Evolutionary conservation across 169 alveolate species (phyloP), one percentile per base, ranked within the genome.

Genomic region (Plasmodium coatneyi): DNA sequence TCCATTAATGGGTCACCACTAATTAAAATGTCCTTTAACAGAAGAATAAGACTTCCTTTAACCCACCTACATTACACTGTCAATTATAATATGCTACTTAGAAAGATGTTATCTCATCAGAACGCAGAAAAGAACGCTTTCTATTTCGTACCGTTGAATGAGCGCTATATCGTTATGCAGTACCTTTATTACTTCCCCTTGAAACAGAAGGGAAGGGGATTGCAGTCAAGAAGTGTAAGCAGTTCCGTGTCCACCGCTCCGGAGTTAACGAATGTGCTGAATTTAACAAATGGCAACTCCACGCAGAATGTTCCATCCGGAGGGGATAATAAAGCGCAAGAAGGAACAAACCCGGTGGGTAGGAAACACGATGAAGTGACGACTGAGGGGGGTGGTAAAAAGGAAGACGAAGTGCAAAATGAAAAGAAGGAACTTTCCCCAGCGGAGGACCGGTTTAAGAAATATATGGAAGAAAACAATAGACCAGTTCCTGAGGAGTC

Each of bases 41-140:
- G 34, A 25, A 16, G 70, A 0, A 46, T 90, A 25, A 90, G 80
- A 19, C 39, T 90, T 7, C 46, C 43, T 9, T 71, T 70, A 36
- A 80, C 84, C 82, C 71, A 66, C 72, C 52, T 90, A 14, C 95
- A 90, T 70, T 90, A 43, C 82, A 90, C 95, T 56, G 91, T 54
- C 34, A 90, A 80, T 43, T 46, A 32, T 28, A 6, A 36, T 30
- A 60, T 66, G 83, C 6, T 90, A 46, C 16, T 66, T 28, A 1
- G 16, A 19, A 41, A 25, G 16, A 12, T 3, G 3, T 70, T 34
- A 39, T 5, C 25, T 3, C 28, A 46, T 28, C 19, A 3, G 14
- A 14, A 30, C 5, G 74, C 46, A 32, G 78, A 80, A 10, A 49
- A 39, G 14, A 89, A 89, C n/a, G 71, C 32, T 5, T 43, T 90